A percentile compares a stretch with the other conserved stretches of the same genome.
Conservation (phyloP, 257 asterid species). For the Przewalskia tangutica region DNA sequence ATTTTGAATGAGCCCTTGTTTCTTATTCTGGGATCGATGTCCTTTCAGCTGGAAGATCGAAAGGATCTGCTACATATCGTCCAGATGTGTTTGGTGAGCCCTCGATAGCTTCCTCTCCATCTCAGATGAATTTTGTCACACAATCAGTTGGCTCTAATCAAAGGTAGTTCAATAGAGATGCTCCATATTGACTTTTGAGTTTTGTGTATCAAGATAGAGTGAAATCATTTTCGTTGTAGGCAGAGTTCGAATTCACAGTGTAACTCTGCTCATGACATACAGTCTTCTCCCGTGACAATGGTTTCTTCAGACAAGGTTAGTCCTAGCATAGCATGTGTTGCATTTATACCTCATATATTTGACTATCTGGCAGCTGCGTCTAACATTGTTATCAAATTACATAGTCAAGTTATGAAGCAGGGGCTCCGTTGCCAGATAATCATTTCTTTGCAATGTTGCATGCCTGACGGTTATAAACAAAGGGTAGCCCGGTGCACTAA, state of each 20-base stretch:
- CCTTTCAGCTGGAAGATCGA: slow-evolving; percentile 44
- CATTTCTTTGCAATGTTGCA: not conserved
- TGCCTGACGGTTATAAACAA: not conserved
- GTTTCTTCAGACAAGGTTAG: slow-evolving; percentile 52
- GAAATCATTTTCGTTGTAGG: slow-evolving; percentile 13
- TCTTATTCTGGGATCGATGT: not conserved
- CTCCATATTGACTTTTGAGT: not conserved
- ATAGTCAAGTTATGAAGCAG: not conserved
- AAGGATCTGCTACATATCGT: slow-evolving; percentile 24
- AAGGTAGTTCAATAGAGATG: slow-evolving; percentile 20
- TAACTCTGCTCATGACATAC: slow-evolving; percentile 8
- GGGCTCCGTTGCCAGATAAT: not conserved
- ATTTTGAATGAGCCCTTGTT: not conserved
- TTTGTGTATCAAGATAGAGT: not conserved
- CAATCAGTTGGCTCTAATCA: slow-evolving; percentile 18
- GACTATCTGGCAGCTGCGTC: not conserved
- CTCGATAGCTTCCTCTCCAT: slow-evolving; percentile 13
- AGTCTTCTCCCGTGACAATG: slow-evolving; percentile 17
- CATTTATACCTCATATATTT: not conserved
- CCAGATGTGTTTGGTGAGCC: slow-evolving; percentile 6
- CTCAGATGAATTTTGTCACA: slow-evolving; percentile 8
- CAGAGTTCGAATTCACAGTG: slow-evolving; percentile 13
- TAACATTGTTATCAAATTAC: not conserved
- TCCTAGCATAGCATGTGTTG: not conserved
- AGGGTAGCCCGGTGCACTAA: too few species aligned